Evolutionary conservation across 495 filamentous ascomycete genomes (phyloP), one percentile per base, ranked within the genome.

Genomic region (Aspergillus diversus): DNA sequence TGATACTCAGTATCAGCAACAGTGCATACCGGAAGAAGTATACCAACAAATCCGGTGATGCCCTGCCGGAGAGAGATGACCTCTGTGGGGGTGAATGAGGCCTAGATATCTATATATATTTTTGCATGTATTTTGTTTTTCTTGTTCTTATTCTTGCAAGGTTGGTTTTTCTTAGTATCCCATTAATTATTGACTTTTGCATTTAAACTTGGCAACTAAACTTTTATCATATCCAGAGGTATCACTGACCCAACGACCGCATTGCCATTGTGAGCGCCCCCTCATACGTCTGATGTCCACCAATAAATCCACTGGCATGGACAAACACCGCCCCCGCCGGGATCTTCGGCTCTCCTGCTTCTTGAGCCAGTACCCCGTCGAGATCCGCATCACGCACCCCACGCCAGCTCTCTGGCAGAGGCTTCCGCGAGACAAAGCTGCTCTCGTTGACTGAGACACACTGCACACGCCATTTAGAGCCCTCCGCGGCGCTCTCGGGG

Each of bases 301-400:
- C 95, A 74, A 98, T 97, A 74, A 99, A 99, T 5, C 95, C 96
- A 57, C 87, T 89, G 7, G 95, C 93, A 68, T 99, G 95, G 57
- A 97, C 90, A 73, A 99, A 99, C 27, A 98, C 87, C 43, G 90
- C 86, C 6, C 94, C 95, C 33, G 78, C 77, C 4, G 79, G 79
- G 35, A 80, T 70, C 66, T 74, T 73, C 27, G 70, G 62, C 59
- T 75, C 71, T 31, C 73, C 76, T n/a, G 72, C 68, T 63, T 82
- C 77, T 5, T 95, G 80, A 0, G 92, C 92, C 37, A 85, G 76
- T 7, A 96, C 81, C 60, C 85, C 79, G 71, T 92, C 90, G 60
- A 99, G 77, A 71, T 92, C 84, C 67, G 90, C 87, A 71, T 98
- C 95, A 21, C 96, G 84, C 55, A 95, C 83, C 2, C 96, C 95